Evolutionary conservation across 1,139 yeast genomes (phyloP).

Genomic region (Meyerozyma athensensis): DNA sequence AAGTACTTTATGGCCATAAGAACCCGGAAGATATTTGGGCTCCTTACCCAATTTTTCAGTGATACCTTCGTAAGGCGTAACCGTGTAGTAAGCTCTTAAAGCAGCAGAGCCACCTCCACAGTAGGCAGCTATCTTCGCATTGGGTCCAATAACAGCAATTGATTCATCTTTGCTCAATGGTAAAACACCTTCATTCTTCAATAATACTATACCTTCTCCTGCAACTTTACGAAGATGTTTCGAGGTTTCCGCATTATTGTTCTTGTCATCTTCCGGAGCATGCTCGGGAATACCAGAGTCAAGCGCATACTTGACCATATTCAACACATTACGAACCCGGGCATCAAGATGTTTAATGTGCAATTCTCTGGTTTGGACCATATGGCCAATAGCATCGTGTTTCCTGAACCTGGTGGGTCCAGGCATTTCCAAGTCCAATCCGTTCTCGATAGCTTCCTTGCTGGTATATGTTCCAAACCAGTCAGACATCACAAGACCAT

Average conservation of each 20-base stretch:
- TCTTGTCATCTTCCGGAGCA: conserved; percentile 11
- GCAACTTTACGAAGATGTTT: conserved; percentile 14
- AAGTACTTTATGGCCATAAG: conserved; percentile 9
- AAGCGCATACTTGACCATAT: conserved; percentile 14
- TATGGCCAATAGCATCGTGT: not conserved
- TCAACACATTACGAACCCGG: conserved; percentile 14
- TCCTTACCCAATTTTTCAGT: conserved; percentile 7
- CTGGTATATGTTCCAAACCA: conserved; percentile 17
- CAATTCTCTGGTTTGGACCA: conserved; percentile 8
- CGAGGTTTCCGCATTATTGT: conserved; percentile 14
- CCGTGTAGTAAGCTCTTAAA: conserved; percentile 25
- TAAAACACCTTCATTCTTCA: conserved; percentile 18
- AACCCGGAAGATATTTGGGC: conserved; percentile 9
- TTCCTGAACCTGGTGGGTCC: conserved; percentile 15
- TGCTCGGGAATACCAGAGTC: conserved; percentile 14
- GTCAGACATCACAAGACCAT: conserved; percentile 17
- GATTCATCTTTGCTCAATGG: conserved; percentile 16
- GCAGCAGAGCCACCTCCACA: conserved; percentile 40
- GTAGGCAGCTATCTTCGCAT: conserved; percentile 28
- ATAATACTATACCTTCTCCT: conserved; percentile 16
- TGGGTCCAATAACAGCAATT: conserved; percentile 37
- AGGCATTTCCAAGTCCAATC: conserved; percentile 20
- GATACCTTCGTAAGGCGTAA: conserved; percentile 33
- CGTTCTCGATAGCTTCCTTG: conserved; percentile 16
- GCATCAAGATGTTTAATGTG: conserved; percentile 16